A percentile compares a stretch with the other conserved stretches of the same genome.
phyloP scores from a whole-genome alignment of 768 basidiomycete species.

The Agaricus subrufescens region DNA sequence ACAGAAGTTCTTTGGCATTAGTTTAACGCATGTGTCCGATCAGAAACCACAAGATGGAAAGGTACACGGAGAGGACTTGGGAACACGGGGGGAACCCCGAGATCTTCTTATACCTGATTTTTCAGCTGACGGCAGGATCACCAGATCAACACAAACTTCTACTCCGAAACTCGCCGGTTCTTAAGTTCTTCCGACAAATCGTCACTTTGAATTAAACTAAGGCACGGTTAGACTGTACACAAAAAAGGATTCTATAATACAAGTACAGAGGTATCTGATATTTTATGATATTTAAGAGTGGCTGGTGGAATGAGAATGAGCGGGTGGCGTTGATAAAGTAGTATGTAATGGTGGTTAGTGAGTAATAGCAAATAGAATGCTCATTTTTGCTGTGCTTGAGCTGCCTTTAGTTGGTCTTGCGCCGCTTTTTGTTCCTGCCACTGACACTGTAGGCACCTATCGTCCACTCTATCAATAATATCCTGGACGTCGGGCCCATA shows the following conservation, averaged over 20 bases:
- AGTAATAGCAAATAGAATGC: constrained; percentile 10
- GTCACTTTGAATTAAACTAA: constrained; percentile 4
- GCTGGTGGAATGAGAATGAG: background rate
- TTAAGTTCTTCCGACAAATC: constrained; percentile 1
- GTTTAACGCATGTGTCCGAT: background rate
- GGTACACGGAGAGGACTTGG: background rate
- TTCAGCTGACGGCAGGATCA: background rate
- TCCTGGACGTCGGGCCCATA: constrained; percentile 67
- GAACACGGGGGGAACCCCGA: constrained; percentile 1
- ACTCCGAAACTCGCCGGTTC: background rate
- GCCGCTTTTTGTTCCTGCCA: constrained; percentile 19
- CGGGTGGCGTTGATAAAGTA: background rate
- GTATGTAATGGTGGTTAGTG: background rate
- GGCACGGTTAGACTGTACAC: constrained; percentile 2
- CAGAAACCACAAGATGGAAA: background rate
- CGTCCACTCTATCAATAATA: constrained; percentile 65
- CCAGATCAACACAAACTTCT: constrained; percentile 5
- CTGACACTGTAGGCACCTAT: constrained; percentile 67
- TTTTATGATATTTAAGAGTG: background rate
- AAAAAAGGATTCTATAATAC: constrained; percentile 4
- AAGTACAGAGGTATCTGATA: constrained; percentile 7
- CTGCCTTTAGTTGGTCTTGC: constrained; percentile 14
- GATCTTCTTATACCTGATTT: background rate
- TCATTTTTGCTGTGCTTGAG: constrained; percentile 18
- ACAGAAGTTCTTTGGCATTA: background rate